These are phyloP conservation scores for Calycina marina DNA, from an alignment of 2,329 filamentous ascomycete genomes.

Conservation along the genomic window DNA sequence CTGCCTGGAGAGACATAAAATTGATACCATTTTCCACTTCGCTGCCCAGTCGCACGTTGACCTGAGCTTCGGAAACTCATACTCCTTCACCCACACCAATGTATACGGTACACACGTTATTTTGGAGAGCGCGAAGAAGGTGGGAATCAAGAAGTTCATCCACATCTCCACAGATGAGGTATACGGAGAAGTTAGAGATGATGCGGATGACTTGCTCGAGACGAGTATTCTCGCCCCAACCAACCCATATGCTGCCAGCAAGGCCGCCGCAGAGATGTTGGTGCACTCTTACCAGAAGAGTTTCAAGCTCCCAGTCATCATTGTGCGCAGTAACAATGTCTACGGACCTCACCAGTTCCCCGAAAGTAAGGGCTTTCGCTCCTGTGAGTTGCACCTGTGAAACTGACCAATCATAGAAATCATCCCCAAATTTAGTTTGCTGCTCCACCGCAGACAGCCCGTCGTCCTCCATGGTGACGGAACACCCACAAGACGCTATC, in stretches of 20 bases:
- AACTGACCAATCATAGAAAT: conserved; percentile 52
- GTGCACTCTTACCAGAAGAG: conserved; percentile 78
- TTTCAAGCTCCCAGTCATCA: conserved; percentile 67
- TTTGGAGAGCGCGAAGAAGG: conserved; percentile 60
- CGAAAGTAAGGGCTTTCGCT: conserved; percentile 46
- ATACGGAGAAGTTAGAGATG: conserved; percentile 64
- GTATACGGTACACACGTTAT: conserved; percentile 76
- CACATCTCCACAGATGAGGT: conserved; percentile 79
- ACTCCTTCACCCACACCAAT: conserved; percentile 68
- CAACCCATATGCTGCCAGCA: conserved; percentile 70
- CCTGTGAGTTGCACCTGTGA: conserved; percentile 5
- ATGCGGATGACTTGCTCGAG: conserved; percentile 57
- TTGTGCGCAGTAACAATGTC: conserved; percentile 72
- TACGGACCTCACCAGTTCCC: conserved; percentile 77
- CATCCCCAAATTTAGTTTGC: conserved; percentile 67
- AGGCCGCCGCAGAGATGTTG: conserved; percentile 72
- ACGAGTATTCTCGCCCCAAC: conserved; percentile 63
- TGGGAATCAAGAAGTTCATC: conserved; percentile 58
- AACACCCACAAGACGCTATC: conserved; percentile 57
- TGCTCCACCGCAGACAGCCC: conserved; percentile 50
- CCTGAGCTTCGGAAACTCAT: conserved; percentile 69
- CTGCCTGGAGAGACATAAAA: conserved; percentile 54
- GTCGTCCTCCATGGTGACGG: conserved; percentile 67
- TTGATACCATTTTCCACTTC: conserved; percentile 74
- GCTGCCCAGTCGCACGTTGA: conserved; percentile 79